Conservation (phyloP, 345 rosid species). For the Laguncularia racemosa region DNA sequence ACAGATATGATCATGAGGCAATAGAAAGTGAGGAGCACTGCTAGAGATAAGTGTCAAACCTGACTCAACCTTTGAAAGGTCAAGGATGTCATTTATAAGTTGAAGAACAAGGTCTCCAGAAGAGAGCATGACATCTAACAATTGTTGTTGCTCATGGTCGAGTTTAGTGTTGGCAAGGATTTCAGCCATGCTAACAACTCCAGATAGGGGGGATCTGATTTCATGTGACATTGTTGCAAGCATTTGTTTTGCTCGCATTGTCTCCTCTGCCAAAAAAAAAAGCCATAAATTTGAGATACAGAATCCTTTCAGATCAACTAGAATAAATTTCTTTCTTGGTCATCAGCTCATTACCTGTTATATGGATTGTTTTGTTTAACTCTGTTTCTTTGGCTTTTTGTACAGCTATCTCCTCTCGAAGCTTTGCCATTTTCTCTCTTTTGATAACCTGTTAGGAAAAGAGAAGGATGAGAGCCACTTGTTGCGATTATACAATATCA, state of each 20-base stretch:
- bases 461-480: slow-evolving; percentile 12
- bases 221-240: slow-evolving; percentile 98
- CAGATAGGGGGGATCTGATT: slow-evolving; percentile 89
- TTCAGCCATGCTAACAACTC: slow-evolving; percentile 97
- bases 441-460: slow-evolving; percentile 46
- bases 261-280: slow-evolving; percentile 69
- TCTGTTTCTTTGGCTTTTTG: slow-evolving; percentile 96
- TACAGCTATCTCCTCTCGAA: slow-evolving; percentile 93
- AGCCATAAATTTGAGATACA: neutral
- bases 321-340: neutral
- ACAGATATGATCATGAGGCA: neutral
- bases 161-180: slow-evolving; percentile 73
- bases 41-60: slow-evolving; percentile 26
- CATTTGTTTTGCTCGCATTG: slow-evolving; percentile 97
- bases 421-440: slow-evolving; percentile 80
- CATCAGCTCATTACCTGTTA: slow-evolving; percentile 50
- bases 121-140: slow-evolving; percentile 86
- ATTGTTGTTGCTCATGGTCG: slow-evolving; percentile 65
- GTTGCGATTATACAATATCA: slow-evolving; percentile 1
- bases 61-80: slow-evolving; percentile 97
- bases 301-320: too few relatives aligned
- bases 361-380: slow-evolving; percentile 86
- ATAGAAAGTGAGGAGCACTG: too few relatives aligned
- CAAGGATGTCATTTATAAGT: slow-evolving; percentile 89
- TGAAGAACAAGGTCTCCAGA: slow-evolving; percentile 97